These are phyloP conservation scores for Cyclostephanos invisitatus DNA, from an alignment of 108 stramenopile species.

Conservation along the genomic window DNA sequence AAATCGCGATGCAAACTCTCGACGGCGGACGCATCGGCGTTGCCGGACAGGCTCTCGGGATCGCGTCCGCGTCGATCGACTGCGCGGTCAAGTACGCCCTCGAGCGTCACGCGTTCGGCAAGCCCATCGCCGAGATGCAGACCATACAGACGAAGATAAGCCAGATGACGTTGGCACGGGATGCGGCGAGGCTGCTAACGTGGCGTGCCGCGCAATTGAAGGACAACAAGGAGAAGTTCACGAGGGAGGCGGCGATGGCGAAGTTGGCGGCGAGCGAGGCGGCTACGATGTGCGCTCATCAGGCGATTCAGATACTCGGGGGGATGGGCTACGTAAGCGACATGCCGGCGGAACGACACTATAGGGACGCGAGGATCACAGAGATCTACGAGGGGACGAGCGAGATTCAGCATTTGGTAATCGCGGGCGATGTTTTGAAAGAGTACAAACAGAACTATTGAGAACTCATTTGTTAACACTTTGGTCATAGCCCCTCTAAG, in stretches of 20 bases:
- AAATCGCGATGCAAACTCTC: constrained; percentile 96
- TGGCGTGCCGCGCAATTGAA: constrained; percentile 94
- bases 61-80: constrained; percentile 93
- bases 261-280: constrained; percentile 95
- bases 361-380: constrained; percentile 97
- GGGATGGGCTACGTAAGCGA: constrained; percentile 97
- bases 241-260: constrained; percentile 96
- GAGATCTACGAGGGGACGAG: constrained; percentile 98
- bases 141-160: constrained; percentile 92
- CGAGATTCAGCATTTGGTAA: constrained; percentile 95
- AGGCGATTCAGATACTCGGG: constrained; percentile 94
- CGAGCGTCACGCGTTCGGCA: constrained; percentile 93
- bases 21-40: constrained; percentile 97
- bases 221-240: constrained; percentile 79
- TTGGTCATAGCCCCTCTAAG: too few relatives aligned
- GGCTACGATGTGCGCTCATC: constrained; percentile 95
- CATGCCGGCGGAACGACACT: constrained; percentile 97
- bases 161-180: constrained; percentile 84
- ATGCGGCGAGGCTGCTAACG: constrained; percentile 93
- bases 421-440: constrained; percentile 92
- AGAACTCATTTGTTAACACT: too few relatives aligned
- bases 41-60: constrained; percentile 94
- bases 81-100: constrained; percentile 94
- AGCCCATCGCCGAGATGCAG: constrained; percentile 92
- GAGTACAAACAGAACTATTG: constrained; percentile 77